Percentiles rank a stretch among this genome's conserved stretches.
These are phyloP conservation scores for Monosporascus sp. DNA, from an alignment of 2,329 filamentous ascomycete species.

Conservation along the genomic window DNA sequence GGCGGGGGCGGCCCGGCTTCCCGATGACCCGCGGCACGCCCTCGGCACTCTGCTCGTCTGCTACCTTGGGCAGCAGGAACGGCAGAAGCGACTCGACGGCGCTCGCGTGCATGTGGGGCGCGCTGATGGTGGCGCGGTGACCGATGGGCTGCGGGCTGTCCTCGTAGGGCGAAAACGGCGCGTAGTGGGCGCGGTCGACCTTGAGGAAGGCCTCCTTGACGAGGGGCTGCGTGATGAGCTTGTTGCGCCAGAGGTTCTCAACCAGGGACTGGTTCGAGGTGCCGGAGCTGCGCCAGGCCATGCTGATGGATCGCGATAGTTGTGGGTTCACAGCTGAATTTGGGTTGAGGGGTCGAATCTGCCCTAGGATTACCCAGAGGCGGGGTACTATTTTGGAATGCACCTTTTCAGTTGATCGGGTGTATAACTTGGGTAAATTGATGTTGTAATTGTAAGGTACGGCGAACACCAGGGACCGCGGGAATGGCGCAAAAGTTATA, in stretches of 20 bases:
- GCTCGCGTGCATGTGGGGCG: conserved; percentile 57
- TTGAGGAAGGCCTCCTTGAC: conserved; percentile 78
- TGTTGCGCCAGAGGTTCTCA: conserved; percentile 67
- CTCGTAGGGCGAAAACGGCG: conserved; percentile 63
- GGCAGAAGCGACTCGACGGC: conserved; percentile 46
- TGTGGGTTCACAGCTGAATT: neutral
- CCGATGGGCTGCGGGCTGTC: conserved; percentile 53
- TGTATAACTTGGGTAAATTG: too few relatives aligned
- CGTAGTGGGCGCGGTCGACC: conserved; percentile 84
- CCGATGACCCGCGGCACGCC: conserved; percentile 5
- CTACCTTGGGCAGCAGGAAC: conserved; percentile 31
- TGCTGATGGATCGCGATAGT: conserved; percentile 35
- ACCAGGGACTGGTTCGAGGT: conserved; percentile 69
- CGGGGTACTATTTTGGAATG: neutral
- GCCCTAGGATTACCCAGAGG: neutral
- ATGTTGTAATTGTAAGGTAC: too few relatives aligned
- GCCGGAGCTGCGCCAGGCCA: conserved; percentile 90
- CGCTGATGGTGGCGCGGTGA: conserved; percentile 51
- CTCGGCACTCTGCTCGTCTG: neutral
- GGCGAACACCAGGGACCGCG: too few relatives aligned
- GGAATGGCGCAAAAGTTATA: too few relatives aligned
- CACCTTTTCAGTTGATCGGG: neutral
- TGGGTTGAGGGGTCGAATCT: neutral
- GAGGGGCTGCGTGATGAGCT: conserved; percentile 64
- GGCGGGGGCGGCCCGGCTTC: conserved; percentile 25